Conservation (phyloP, 2,329 filamentous ascomycete species). For the Colletotrichum truncatum region DNA sequence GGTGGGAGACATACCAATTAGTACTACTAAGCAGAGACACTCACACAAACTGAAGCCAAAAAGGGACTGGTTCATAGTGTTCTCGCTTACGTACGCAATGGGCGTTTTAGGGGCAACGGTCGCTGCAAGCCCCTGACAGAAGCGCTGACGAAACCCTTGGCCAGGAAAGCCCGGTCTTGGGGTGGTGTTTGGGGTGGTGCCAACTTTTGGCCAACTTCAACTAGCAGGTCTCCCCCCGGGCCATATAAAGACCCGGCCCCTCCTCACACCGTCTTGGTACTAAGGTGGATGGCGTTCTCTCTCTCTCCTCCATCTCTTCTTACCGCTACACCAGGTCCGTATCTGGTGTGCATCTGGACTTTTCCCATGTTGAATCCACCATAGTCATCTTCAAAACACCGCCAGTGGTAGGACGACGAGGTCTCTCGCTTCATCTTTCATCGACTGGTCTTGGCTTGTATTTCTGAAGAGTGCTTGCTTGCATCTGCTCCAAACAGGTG, state of each 20-base stretch:
- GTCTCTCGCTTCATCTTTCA: neutral
- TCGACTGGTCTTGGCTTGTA: neutral
- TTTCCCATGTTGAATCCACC: neutral
- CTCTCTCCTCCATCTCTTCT: neutral
- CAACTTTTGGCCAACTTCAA: no score
- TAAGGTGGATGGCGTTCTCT: neutral
- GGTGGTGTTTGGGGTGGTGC: no score
- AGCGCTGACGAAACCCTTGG: neutral
- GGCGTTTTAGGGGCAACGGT: neutral
- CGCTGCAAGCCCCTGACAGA: constrained; percentile 1
- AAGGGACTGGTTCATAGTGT: neutral
- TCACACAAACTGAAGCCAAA: no score
- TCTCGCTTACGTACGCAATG: constrained; percentile 5
- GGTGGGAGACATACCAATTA: no score
- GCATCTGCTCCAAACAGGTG: neutral
- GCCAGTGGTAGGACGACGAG: neutral
- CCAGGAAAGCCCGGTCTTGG: constrained; percentile 13
- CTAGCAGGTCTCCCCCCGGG: no score
- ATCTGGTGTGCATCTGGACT: neutral
- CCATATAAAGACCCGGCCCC: constrained; percentile 10
- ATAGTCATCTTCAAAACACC: neutral
- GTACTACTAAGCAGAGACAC: no score
- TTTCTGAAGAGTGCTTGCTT: neutral
- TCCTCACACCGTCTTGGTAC: neutral
- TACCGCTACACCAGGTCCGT: neutral